Conservation (phyloP, 176 grass and related monocot genomes). For the Oryza rufipogon region DNA sequence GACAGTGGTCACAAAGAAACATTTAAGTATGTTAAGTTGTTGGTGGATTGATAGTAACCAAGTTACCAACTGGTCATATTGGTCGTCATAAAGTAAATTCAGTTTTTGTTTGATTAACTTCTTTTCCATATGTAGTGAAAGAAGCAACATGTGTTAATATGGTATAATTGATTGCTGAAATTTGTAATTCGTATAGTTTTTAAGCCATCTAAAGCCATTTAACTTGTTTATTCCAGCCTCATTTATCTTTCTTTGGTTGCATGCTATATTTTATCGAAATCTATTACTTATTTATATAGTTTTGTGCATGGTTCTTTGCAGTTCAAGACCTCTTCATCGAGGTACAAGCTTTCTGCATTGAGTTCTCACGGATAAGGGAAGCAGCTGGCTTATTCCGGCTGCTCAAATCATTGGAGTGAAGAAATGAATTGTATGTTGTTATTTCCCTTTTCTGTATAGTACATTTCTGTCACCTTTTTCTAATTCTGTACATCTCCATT, state of each 20-base stretch:
- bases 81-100: slow-evolving; percentile 1
- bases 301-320: slow-evolving; percentile 46
- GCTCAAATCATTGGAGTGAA: slow-evolving; percentile 96
- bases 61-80: not conserved
- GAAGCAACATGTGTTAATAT: not conserved
- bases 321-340: slow-evolving; percentile 99
- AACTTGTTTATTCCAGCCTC: not conserved
- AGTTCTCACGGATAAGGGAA: slow-evolving; percentile 99
- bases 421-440: slow-evolving; percentile 55
- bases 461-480: slow-evolving; percentile 8
- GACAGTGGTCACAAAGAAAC: not conserved
- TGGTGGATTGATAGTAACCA: not conserved
- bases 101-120: not conserved
- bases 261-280: slow-evolving; percentile 23
- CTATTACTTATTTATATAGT: not conserved
- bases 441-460: slow-evolving; percentile 42
- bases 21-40: not conserved
- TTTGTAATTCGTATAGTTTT: slow-evolving; percentile 4
- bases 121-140: slow-evolving; percentile 24
- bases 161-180: slow-evolving; percentile 16
- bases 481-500: slow-evolving; percentile 46
- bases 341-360: slow-evolving; percentile 99
- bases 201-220: not conserved
- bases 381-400: slow-evolving; percentile 94
- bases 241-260: not conserved